Conservation (phyloP, 2,329 filamentous ascomycete species). For the Neurospora sp. region DNA sequence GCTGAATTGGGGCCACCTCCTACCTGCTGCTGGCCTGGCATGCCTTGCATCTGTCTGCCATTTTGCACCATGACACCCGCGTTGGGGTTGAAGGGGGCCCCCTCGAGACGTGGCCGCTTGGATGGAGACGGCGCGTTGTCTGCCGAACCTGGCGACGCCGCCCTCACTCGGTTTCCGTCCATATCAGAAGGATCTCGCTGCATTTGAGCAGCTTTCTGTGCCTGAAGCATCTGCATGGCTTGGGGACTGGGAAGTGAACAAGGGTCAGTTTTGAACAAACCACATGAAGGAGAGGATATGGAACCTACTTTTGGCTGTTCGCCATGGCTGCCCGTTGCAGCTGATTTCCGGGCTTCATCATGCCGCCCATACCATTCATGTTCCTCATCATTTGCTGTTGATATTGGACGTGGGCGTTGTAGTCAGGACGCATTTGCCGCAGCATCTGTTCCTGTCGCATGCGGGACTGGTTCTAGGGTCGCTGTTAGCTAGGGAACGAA, state of each 20-base stretch:
- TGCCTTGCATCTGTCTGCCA: constrained; percentile 59
- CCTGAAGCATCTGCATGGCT: constrained; percentile 59
- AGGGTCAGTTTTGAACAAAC: constrained; percentile 9
- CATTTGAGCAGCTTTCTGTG: constrained; percentile 64
- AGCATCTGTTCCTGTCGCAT: constrained; percentile 66
- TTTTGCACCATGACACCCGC: constrained; percentile 63
- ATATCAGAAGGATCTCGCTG: constrained; percentile 79
- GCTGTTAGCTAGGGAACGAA: constrained; percentile 17
- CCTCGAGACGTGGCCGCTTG: constrained; percentile 77
- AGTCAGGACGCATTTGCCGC: constrained; percentile 57
- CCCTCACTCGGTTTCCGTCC: constrained; percentile 72
- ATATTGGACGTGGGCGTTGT: constrained; percentile 40
- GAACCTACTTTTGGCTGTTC: constrained; percentile 62
- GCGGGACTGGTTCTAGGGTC: constrained; percentile 51
- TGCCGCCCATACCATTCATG: constrained; percentile 47
- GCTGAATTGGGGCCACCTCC: constrained; percentile 37
- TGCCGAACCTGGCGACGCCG: constrained; percentile 69
- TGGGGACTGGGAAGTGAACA: constrained; percentile 41
- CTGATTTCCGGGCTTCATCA: constrained; percentile 51
- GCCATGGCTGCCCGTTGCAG: constrained; percentile 68
- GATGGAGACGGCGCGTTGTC: constrained; percentile 89
- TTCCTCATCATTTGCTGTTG: constrained; percentile 57
- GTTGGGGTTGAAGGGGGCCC: constrained; percentile 61
- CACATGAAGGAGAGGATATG: background rate
- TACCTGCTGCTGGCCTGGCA: constrained; percentile 63